Base-by-base conservation (phyloP, 495 filamentous ascomycete genomes). In the Annulohypoxylon stygium region DNA sequence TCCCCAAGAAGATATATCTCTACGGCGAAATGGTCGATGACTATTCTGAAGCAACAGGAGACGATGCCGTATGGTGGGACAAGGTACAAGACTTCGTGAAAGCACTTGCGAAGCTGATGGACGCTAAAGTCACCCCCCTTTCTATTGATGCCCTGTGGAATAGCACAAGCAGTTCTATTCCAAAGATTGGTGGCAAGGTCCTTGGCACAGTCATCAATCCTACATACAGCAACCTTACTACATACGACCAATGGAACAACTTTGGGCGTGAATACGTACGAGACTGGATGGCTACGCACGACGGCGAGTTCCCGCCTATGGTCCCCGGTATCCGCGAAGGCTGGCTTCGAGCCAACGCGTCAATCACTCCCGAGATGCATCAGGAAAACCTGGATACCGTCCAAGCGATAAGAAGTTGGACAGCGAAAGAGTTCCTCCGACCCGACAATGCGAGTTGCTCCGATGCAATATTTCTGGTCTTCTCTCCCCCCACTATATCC, bases 1-100 rank as follows among this genome's bases (percentile, higher is more conserved):
- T 34, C 14, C 53, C 53, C 7, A 57, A 57, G 53, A 36, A 57
- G 53, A 57, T 57, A 33, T 57, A n/a, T n/a, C n/a, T n/a, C n/a
- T n/a, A n/a, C n/a, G n/a, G n/a, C n/a, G n/a, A n/a, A n/a, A n/a
- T n/a, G n/a, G n/a, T n/a, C n/a, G n/a, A n/a, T n/a, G n/a, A n/a
- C n/a, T 53, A 53, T 30, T 25, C 48, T 7, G 20, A 53, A 1
- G 48, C 48, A 1, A 53, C 48, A 12, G 48, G 48, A 25, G 48
- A 53, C 9, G 25, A 25, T 1, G 48, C 48, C 6, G 20, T 30
- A 4, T 53, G 48, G 48, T 53, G 48, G 48, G 20, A 23, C 48
- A 53, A 53, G 12, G 23, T 14, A 3, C 48, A 53, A 14, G 48
- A 53, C 7, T 53, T 53, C 4, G 48, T 53, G 48, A 30, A 30